phyloP scores from a whole-genome alignment of 2,329 filamentous ascomycete species.

The Colletotrichum zoysiae region DNA sequence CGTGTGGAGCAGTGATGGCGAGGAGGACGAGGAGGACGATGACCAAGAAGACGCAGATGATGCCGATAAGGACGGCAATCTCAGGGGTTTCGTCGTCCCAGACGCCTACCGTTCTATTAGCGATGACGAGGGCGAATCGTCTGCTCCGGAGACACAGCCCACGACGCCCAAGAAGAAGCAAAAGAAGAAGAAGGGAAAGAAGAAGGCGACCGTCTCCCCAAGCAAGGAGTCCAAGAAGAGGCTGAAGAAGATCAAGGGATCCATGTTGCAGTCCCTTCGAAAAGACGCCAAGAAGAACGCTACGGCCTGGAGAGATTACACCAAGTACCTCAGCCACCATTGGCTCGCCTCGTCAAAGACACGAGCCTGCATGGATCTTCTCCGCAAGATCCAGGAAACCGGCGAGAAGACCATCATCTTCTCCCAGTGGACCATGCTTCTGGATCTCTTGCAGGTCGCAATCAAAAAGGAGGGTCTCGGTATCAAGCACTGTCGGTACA shows the following conservation, averaged over 20 bases:
- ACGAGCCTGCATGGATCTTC: constrained; percentile 74
- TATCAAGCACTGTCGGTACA: constrained; percentile 76
- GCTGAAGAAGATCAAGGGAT: constrained; percentile 55
- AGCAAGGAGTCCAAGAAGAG: constrained; percentile 44
- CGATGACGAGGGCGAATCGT: constrained; percentile 49
- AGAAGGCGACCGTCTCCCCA: constrained; percentile 39
- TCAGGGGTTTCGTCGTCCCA: constrained; percentile 68
- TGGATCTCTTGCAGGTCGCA: constrained; percentile 82
- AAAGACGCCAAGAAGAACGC: constrained; percentile 57
- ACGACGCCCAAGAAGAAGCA: neutral
- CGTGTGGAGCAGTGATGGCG: constrained; percentile 50
- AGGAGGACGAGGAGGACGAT: constrained; percentile 49
- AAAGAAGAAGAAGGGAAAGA: constrained; percentile 38
- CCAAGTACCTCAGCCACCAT: constrained; percentile 74
- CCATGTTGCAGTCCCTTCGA: constrained; percentile 47
- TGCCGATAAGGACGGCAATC: constrained; percentile 54
- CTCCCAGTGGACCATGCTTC: constrained; percentile 82
- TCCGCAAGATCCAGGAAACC: constrained; percentile 61
- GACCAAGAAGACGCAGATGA: constrained; percentile 44
- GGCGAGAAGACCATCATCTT: constrained; percentile 86
- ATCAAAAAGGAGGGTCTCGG: constrained; percentile 65
- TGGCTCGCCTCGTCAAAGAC: constrained; percentile 84
- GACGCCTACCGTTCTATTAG: constrained; percentile 49
- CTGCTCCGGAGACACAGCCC: constrained; percentile 32
- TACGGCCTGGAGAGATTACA: constrained; percentile 76